Base-by-base conservation (phyloP, 805 yeast species). In the Suhomyces xylopsoci region DNA sequence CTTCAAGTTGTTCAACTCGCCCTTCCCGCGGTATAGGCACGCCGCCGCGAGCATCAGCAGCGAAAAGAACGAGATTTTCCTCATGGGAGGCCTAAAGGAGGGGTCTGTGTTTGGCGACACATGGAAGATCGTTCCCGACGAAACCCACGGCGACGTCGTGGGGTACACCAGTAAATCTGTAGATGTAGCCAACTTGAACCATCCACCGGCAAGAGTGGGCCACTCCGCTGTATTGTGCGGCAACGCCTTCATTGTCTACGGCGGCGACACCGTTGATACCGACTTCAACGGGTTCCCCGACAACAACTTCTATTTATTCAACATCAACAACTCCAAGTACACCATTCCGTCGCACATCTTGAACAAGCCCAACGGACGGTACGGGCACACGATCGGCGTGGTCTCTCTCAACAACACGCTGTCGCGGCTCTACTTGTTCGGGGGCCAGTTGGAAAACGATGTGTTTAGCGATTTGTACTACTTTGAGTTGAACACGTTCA, bases 171-270 rank as follows among this genome's bases (percentile, higher is more conserved):
- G 77, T 8, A 62, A 62, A 34, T 64, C 59, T 45, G 62, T 68
- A 49, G 78, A 68, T 51, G 70, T 69, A 34, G 89, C 87, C 54
- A 88, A 88, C 55, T 81, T 83, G 55, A 84, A 88, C 48, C 82
- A 90, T 15, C 97, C 97, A 2, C 93, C 97, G 17, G 97, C 98
- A 32, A 84, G 99, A 62, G 97, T 93, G 6, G 98, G 98, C 3
- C 99, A 94, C 70, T 90, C 97, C 5, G 81, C 96, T 1, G 88
- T 92, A 8, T 77, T 93, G 32, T 86, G 96, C 55, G 99, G 98
- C 12, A 93, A 92, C 64, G 98, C 98, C 1, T 94, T 87, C 63
- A 91, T 94, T 45, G 83, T 94, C 12, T 93, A 90, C 70, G 99
- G 98, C 34, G 99, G 99, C 62, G 99, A 94, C 66, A 94, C 98